Evolutionary conservation across 345 rosid species (phyloP).

Genomic region (Gossypium raimondii): DNA sequence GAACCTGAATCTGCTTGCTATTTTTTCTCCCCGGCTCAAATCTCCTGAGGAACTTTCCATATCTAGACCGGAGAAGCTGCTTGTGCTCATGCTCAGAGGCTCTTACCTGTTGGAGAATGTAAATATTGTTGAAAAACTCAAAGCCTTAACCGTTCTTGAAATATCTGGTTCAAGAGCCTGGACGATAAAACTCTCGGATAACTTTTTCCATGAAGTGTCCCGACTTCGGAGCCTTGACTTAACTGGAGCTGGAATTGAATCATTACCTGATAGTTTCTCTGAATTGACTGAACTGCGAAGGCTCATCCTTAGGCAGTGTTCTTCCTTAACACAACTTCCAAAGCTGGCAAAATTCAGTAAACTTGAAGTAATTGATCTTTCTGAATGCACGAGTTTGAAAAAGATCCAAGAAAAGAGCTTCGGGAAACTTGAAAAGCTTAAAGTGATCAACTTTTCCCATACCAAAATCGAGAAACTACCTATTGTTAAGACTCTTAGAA

Average conservation of each 20-base stretch:
- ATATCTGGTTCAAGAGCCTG: background rate
- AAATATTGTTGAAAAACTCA: background rate
- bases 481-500: constrained; percentile 28
- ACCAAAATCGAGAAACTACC: constrained; percentile 41
- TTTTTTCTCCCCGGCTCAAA: constrained; percentile 32
- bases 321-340: constrained; percentile 33
- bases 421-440: constrained; percentile 26
- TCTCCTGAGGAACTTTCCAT: constrained; percentile 19
- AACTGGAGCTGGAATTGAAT: background rate
- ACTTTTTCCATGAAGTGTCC: background rate
- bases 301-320: constrained; percentile 42
- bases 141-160: background rate
- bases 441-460: constrained; percentile 43
- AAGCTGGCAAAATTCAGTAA: constrained; percentile 18
- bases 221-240: constrained; percentile 13
- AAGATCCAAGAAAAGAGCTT: constrained; percentile 31
- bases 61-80: constrained; percentile 23
- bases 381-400: constrained; percentile 30
- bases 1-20: constrained; percentile 37
- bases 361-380: constrained; percentile 51
- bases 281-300: constrained; percentile 30
- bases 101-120: constrained; percentile 20
- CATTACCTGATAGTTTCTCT: constrained; percentile 1
- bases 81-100: constrained; percentile 47
- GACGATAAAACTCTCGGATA: background rate